phyloP scores from a whole-genome alignment of 306 rosid genomes.

The Pyrus bretschneideri region DNA sequence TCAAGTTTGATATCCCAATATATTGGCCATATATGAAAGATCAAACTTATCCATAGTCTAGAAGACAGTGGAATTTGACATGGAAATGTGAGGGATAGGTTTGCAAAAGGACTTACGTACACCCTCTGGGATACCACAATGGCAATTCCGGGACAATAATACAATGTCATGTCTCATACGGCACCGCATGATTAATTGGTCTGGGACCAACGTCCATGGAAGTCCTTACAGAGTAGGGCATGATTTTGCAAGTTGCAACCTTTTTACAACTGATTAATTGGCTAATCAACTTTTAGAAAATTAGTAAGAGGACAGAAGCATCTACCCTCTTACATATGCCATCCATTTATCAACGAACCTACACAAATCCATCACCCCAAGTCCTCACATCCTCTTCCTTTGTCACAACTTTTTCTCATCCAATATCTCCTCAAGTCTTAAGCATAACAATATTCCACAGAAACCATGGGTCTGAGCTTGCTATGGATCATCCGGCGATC shows the following conservation, averaged over 20 bases:
- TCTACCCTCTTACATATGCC: background rate
- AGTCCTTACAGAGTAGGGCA: background rate
- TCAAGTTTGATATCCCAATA: background rate
- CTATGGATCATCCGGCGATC: background rate
- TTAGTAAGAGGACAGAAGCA: background rate
- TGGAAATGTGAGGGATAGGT: background rate
- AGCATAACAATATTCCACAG: background rate
- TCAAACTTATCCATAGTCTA: background rate
- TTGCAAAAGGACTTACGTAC: no score
- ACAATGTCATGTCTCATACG: no score
- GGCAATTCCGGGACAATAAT: no score
- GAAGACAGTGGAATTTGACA: background rate
- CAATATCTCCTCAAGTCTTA: background rate
- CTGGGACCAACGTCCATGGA: no score
- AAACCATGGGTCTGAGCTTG: conserved; percentile 2
- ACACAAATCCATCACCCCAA: background rate
- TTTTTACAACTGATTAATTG: background rate
- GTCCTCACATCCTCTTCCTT: background rate
- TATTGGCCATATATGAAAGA: background rate
- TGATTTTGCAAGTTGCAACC: conserved; percentile 7
- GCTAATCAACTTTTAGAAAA: background rate
- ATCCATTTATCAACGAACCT: background rate
- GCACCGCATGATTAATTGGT: no score
- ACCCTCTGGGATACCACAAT: no score
- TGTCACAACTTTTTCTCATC: background rate